Evolutionary conservation across 1,284 basidiomycete genomes (phyloP), one percentile per base, ranked within the genome.

Genomic region (Boletus sp.): DNA sequence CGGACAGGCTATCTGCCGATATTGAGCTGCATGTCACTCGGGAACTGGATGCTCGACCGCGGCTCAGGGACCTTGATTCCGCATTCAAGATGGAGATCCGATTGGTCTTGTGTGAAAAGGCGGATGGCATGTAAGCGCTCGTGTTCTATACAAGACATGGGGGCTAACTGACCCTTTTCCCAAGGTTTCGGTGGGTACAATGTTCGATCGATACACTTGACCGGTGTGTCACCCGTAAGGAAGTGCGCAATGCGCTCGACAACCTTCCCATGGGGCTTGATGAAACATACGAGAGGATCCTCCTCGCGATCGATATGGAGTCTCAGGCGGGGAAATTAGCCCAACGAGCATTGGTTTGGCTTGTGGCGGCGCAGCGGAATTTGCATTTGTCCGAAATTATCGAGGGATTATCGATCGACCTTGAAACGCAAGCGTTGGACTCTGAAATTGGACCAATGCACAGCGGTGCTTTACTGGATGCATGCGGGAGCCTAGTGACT

Each of bases 171-270:
- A 2, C 35, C 11, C 1, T 3, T 8, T 23, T 16, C 21, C 11
- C 11, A 37, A 63, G 60, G 60, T 63, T 64, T 21, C 47, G 61
- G 2, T 61, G 60, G 60, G 35, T 51, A 1, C 61, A 62, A 13
- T 60, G 59, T 30, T 47, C 59, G 13, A 46, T 60, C 16, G 48
- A 60, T 23, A 46, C 35, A 21, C 60, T 61, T 13, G 14, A 46
- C 28, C 61, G 40, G 30, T 61, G 47, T 6, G 10, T 47, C 17
- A 62, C 59, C 6, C 40, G 19, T 17, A 27, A 23, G 11, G 33
- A 47, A 4, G 35, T 47, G 3, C 59, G 40, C 17, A 14, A 35
- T 1, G 56, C 40, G n/a, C 56, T 58, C 5, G 6, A 46, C 6
- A 28, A 4, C 53, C 25, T 58, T 19, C 56, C 56, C 10, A 28